Evolutionary conservation across 2,329 filamentous ascomycete species (phyloP), one percentile per base, ranked within the genome.

Genomic region (Thielaviopsis musarum): DNA sequence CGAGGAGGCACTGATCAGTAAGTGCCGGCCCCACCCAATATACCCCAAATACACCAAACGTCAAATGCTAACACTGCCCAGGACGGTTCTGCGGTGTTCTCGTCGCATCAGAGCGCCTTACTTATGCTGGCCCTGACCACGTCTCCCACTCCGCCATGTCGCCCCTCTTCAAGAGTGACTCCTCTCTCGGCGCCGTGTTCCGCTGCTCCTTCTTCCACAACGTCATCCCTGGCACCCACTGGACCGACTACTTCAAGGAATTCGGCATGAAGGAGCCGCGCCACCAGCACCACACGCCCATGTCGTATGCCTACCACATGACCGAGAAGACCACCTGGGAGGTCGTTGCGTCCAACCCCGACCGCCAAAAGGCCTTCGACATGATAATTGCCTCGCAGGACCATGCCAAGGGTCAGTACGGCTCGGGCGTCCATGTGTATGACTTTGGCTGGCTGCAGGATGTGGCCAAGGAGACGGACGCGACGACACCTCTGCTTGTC

Each of bases 271-370:
- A 64, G 19, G 68, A 71, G 57, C 71, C 71, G 0, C 59, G 59
- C 4, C 64, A 63, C 5, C 63, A 64, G 5, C 61, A 61, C 28
- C 64, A 69, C 22, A 69, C 66, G 1, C 61, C 68, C 7, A 61
- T 64, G 17, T 66, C 68, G 19, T 71, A 67, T 30, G 63, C 67
- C n/a, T 30, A 61, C 7, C 68, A 67, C 30, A 58, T 67, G 10
- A 66, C 68, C 0, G 66, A 69, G 6, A 60, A 64, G 12, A 67
- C 67, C 1, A 62, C 69, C 5, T 72, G 68, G 69, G 67, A 71
- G 15, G 64, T 71, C 28, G 61, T 68, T 52, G 60, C 66, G 26
- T 58, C 62, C 5, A 53, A 65, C 45, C 66, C 66, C 0, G 64
- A 66, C 30, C 63, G 65, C 3, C 65, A 68, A 62, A 61, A 56